These are phyloP conservation scores for Pseudogymnoascus sp. DNA, from an alignment of 2,329 filamentous ascomycete genomes.

Conservation along the genomic window DNA sequence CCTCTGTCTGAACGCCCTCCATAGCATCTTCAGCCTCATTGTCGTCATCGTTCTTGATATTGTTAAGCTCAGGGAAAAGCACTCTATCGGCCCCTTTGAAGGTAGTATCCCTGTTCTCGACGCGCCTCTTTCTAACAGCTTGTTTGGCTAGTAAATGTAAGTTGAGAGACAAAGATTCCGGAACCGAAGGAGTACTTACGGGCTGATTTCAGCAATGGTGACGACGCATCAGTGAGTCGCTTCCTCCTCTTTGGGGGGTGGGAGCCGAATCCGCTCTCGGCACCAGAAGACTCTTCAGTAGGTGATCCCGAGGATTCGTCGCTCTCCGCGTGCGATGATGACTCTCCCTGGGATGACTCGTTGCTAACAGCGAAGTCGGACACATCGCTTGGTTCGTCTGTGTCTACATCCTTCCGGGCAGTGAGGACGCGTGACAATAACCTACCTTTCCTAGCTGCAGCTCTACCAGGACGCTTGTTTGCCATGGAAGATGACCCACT, in stretches of 20 bases:
- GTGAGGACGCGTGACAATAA: background rate
- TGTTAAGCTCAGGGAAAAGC: constrained; percentile 1
- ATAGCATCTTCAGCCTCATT: background rate
- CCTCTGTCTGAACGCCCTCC: background rate
- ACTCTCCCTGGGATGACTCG: background rate
- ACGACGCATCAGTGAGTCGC: background rate
- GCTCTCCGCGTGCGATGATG: background rate
- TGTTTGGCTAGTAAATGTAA: background rate
- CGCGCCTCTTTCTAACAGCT: background rate
- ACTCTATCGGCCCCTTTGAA: background rate
- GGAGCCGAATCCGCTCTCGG: background rate
- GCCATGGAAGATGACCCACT: background rate
- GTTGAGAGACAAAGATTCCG: background rate
- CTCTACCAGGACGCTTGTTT: background rate
- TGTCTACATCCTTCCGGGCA: background rate
- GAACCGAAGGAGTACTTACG: background rate
- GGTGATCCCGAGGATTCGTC: background rate
- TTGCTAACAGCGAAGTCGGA: background rate
- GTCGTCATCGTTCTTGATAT: background rate
- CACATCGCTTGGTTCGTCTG: background rate
- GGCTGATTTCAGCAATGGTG: background rate
- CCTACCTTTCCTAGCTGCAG: background rate
- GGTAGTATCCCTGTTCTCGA: background rate
- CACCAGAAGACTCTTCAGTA: background rate
- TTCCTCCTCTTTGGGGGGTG: background rate